Evolutionary conservation across 805 yeast species (phyloP).

Genomic region (Candida nitratophila): DNA sequence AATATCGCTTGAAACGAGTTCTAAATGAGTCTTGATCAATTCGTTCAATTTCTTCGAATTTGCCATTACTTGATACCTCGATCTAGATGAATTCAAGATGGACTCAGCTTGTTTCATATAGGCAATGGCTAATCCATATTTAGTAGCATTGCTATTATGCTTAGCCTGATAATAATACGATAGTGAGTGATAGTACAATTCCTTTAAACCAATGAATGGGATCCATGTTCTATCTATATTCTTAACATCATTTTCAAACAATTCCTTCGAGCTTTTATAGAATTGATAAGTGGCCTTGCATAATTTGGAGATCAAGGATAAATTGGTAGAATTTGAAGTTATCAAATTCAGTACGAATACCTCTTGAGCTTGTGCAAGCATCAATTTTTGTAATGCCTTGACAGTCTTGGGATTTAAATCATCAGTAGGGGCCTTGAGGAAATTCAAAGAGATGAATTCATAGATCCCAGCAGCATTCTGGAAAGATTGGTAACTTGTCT

Average conservation of each 20-base stretch:
- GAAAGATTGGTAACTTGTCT: conserved; percentile 50
- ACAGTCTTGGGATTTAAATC: conserved; percentile 70
- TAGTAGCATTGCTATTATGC: conserved; percentile 43
- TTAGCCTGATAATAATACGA: conserved; percentile 55
- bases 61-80: conserved; percentile 10
- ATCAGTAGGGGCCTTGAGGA: conserved; percentile 79
- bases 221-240: conserved; percentile 38
- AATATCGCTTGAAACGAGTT: conserved; percentile 19
- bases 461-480: conserved; percentile 78
- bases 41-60: conserved; percentile 24
- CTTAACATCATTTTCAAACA: conserved; percentile 28
- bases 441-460: conserved; percentile 66
- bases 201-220: conserved; percentile 43
- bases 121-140: conserved; percentile 75
- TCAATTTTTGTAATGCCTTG: conserved; percentile 51
- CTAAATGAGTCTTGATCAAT: conserved; percentile 16
- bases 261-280: conserved; percentile 45
- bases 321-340: conserved; percentile 33
- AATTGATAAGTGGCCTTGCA: conserved; percentile 53
- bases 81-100: conserved; percentile 18
- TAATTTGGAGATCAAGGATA: conserved; percentile 66
- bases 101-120: conserved; percentile 46
- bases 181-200: conserved; percentile 48
- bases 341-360: conserved; percentile 61
- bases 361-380: conserved; percentile 88